A percentile compares a stretch with the other conserved stretches of the same genome.
Evolutionary conservation across 768 basidiomycete species (phyloP).

Genomic region (Phylloporus scabripes): DNA sequence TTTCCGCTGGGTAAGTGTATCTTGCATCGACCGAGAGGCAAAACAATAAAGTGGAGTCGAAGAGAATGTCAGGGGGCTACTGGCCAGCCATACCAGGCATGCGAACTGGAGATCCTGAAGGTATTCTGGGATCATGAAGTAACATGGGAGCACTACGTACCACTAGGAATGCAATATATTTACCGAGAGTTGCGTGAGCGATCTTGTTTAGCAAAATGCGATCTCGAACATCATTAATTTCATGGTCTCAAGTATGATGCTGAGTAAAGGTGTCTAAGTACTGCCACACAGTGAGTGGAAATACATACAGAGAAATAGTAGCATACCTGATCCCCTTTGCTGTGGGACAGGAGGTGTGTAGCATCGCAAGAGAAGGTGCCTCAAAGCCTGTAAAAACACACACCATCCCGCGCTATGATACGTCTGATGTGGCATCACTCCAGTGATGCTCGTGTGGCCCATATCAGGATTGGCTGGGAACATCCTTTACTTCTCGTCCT

Average conservation of each 20-base stretch:
- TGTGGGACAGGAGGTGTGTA: conserved; percentile 6
- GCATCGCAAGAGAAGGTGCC: too few species aligned
- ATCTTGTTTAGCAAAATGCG: conserved; percentile 1
- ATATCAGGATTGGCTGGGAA: conserved; percentile 1
- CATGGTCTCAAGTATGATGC: neutral
- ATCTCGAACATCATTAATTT: conserved; percentile 1
- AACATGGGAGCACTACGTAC: neutral
- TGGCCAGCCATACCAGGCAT: neutral
- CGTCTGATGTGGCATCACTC: neutral
- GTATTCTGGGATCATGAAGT: too few species aligned
- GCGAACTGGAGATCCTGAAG: neutral
- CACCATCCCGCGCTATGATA: neutral
- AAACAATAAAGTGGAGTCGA: too few species aligned
- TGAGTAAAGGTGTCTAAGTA: conserved; percentile 2
- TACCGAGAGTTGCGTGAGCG: neutral
- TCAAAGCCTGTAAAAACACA: conserved; percentile 1
- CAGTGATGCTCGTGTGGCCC: neutral
- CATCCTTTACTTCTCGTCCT: neutral
- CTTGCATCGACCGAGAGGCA: neutral
- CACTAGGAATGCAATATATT: neutral
- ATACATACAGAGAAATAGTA: neutral
- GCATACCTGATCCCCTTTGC: conserved; percentile 2
- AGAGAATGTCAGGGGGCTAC: conserved; percentile 2
- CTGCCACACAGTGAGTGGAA: neutral
- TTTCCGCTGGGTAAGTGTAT: neutral